Evolutionary conservation across 768 basidiomycete species (phyloP), one percentile per base, ranked within the genome.

Genomic region (Pisolithus albus): DNA sequence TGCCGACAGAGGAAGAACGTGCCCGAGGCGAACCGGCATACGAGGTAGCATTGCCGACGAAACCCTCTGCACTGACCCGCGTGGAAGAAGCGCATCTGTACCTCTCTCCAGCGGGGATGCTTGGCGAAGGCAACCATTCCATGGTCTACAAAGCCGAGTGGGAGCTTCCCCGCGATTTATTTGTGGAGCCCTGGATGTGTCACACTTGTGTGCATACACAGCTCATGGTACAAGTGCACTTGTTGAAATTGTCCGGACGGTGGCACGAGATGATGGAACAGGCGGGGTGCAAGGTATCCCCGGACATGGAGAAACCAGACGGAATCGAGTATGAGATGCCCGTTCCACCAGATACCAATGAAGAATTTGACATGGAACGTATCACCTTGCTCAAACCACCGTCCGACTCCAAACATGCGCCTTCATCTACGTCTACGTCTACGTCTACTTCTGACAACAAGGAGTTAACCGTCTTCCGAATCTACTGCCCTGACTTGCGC

Each of bases 71-170:
- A 15, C 34, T 21, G 47, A 62, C 38, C 36, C 61, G 16, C 38
- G 62, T 58, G 5, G 64, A 64, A 21, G 75, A 73, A 47, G 76
- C 74, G 1, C 79, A 82, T 58, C 65, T 83, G 16, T 78, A 80
- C 50, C 53, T 84, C 47, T 71, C 72, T 2, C 70, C 73, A 0
- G 36, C 40, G 0, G 57, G 70, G 32, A 56, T 42, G 28, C 53
- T 72, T 7, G 82, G 81, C 5, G 0, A 13, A 0, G 82, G 83
- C 0, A 57, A 79, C 56, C 83, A 84, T 57, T 83, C 83, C 0
- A 43, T 63, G 32, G 78, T 80, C 0, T 77, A 78, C 56, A 59
- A 68, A 38, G 78, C 72, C 6, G 76, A 79, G 49, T 75, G 75
- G 69, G 78, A 79, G 38, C 57, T 84, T 1, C 81, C 82, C 1